These are phyloP conservation scores for Spatholobus suberectus DNA, from an alignment of 306 rosid species.

Conservation along the genomic window DNA sequence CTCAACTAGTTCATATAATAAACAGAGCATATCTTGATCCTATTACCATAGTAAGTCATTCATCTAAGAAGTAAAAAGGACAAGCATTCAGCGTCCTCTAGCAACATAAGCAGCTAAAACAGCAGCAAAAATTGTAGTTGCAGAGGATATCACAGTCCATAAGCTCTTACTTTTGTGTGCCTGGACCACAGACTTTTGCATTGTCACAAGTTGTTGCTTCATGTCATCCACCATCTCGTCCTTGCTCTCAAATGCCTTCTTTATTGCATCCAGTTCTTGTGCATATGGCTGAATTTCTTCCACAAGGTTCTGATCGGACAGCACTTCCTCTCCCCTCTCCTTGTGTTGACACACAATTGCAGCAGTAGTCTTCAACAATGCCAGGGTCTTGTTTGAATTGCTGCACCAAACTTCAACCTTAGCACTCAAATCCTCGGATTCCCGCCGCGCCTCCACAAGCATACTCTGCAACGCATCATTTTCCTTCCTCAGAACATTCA, in stretches of 20 bases:
- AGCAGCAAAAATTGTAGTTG: slow-evolving; percentile 70
- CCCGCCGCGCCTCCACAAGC: slow-evolving; percentile 43
- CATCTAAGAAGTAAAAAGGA: slow-evolving; percentile 29
- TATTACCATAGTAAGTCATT: slow-evolving; percentile 28
- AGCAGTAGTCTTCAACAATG: slow-evolving; percentile 68
- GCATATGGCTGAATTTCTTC: slow-evolving; percentile 55
- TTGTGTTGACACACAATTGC: slow-evolving; percentile 39
- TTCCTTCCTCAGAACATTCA: slow-evolving; percentile 53
- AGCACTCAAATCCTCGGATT: slow-evolving; percentile 50
- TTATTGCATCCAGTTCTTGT: slow-evolving; percentile 70
- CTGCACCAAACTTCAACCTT: slow-evolving; percentile 48
- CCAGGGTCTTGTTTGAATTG: slow-evolving; percentile 52
- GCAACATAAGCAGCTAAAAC: slow-evolving; percentile 70
- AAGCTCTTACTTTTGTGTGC: slow-evolving; percentile 64
- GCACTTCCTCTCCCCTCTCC: slow-evolving; percentile 48
- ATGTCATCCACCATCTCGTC: slow-evolving; percentile 62
- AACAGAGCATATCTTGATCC: slow-evolving; percentile 41
- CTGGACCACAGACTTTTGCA: slow-evolving; percentile 47
- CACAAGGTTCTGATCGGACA: slow-evolving; percentile 45
- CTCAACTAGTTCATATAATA: slow-evolving; percentile 32
- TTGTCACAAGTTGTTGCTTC: slow-evolving; percentile 53
- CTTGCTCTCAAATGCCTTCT: slow-evolving; percentile 65
- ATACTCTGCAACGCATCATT: slow-evolving; percentile 46
- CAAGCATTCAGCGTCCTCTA: slow-evolving; percentile 61
- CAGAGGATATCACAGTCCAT: slow-evolving; percentile 71